phyloP scores from a whole-genome alignment of 225 moss, liverwort and hornwort species.

The Physcomitrellopsis africana region DNA sequence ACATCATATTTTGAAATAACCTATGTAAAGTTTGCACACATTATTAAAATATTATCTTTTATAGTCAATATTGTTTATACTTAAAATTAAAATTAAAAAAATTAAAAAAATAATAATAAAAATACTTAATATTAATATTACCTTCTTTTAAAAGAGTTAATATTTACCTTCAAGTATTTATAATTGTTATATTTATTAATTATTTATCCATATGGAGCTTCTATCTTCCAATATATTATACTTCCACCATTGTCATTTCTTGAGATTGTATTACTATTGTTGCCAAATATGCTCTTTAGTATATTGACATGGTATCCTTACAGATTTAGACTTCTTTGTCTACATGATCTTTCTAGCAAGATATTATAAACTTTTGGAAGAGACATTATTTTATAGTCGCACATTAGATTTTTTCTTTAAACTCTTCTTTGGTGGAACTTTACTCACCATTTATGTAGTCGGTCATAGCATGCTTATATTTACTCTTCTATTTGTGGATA shows the following conservation, averaged over 20 bases:
- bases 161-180: conserved; percentile 32
- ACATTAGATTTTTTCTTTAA: conserved; percentile 99
- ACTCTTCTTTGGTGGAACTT: conserved; percentile 90
- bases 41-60: too few species aligned
- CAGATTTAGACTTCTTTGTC: conserved; percentile 97
- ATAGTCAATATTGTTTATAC: too few species aligned
- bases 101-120: too few species aligned
- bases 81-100: too few species aligned
- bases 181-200: background rate
- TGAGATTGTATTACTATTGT: too few species aligned
- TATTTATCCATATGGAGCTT: conserved; percentile 1
- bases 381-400: conserved; percentile 94
- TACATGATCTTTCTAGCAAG: conserved; percentile 99
- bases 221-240: too few species aligned
- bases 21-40: too few species aligned
- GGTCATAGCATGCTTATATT: conserved; percentile 87
- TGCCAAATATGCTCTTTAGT: background rate
- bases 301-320: conserved; percentile 20
- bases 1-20: too few species aligned
- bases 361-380: conserved; percentile 94
- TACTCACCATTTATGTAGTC: conserved; percentile 87
- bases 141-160: too few species aligned
- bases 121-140: too few species aligned
- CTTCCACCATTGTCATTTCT: too few species aligned
- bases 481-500: conserved; percentile 85